Evolutionary conservation across 1,139 yeast species (phyloP), one percentile per base, ranked within the genome.

Genomic region (Yamadazyma dushanensis): DNA sequence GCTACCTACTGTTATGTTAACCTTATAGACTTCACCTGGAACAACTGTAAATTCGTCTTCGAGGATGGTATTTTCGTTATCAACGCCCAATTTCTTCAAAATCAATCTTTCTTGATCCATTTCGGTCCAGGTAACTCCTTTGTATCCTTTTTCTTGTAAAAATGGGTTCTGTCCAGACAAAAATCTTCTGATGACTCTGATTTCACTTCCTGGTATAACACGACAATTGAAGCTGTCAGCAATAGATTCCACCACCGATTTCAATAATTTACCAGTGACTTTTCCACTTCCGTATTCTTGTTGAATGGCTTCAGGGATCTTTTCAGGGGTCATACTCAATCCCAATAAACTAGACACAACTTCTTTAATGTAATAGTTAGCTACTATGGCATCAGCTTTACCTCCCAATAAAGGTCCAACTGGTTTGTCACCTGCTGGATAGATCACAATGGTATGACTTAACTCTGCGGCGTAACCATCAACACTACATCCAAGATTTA

Each of bases 161-260:
- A 87, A 73, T 53, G 87, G 95, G 42, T 90, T 83, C 69, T 92
- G 98, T 36, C 98, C 98, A 21, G 96, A 95, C 56, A 92, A 77
- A 55, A 90, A 92, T 56, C 97, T 78, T 69, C 96, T 79, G 42
- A 90, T 74, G 59, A 96, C 77, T 66, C 98, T 82, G 28, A 92
- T 85, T 57, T 88, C 83, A 27, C 96, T 85, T 1, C 96, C 96
- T 29, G 97, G 97, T 27, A 85, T 86, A 41, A 92, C 88, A 37
- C 73, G 72, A 69, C 96, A 88, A 59, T 83, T 79, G 66, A 81
- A 92, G 2, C 84, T 71, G 43, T 74, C 74, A 16, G 96, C 97
- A 53, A 92, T 73, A 16, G 80, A 72, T 56, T 92, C 95, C 17
- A 89, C 97, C 34, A 89, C 64, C 23, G 68, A 59, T 60, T 96